Evolutionary conservation across 257 asterid species (phyloP), one percentile per base, ranked within the genome.

Genomic region (Gardenia jasminoides): DNA sequence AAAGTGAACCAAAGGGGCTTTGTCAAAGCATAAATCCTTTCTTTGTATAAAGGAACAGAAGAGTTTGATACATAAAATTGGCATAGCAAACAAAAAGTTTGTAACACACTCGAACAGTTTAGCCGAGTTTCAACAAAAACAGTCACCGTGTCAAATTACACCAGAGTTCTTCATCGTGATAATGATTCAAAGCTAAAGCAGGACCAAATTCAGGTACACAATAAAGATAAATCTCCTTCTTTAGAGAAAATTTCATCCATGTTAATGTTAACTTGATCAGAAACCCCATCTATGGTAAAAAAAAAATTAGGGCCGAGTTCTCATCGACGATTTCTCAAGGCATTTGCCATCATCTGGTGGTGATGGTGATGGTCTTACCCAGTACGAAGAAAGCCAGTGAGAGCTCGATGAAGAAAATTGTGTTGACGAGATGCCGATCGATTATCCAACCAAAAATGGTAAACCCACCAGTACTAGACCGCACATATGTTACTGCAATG

Each of bases 401-500:
- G 48, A 93, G 82, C 89, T 93, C 94, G 15, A 88, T 86, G 88
- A 93, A 93, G 93, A 93, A 93, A 79, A 93, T 83, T 26, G 96
- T 92, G 82, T 90, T 90, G 67, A 89, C 80, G 71, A 92, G 95
- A 81, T 90, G 75, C 67, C 98, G 90, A 80, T 93, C 96, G 75
- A 93, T 90, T 78, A 85, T 79, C 96, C 94, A 92, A 59, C 97
- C 98, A 48, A 86, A 93, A 72, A 93, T 85, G 30, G 94, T 93
- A 82, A 93, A 92, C 73, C 98, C 98, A 48, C 98, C 92, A 0
- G 93, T 83, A 86, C 92, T 93, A 58, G 97, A 89, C 88, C 87
- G 91, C 76, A 93, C 93, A 80, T 92, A 92, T 16, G 94, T 82
- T 75, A 93, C 98, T 93, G 91, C 93, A 90, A 64, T 47, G 59